phyloP scores from a whole-genome alignment of 768 basidiomycete genomes.

The Sarcomyxa edulis region DNA sequence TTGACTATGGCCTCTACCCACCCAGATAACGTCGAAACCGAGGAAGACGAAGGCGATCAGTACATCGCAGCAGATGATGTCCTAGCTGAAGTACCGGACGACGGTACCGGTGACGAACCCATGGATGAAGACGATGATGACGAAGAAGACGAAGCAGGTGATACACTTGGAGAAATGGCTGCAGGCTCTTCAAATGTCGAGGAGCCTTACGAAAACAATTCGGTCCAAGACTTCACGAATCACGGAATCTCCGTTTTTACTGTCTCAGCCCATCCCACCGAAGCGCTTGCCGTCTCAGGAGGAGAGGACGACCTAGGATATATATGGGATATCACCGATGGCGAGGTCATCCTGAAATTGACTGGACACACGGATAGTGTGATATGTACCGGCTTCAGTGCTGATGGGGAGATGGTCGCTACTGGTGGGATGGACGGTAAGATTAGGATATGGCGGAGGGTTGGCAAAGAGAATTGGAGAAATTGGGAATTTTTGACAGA shows the following conservation, averaged over 20 bases:
- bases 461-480: slow-evolving; percentile 66
- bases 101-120: slow-evolving; percentile 50
- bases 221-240: slow-evolving; percentile 59
- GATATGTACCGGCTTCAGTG: slow-evolving; percentile 69
- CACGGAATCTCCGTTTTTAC: slow-evolving; percentile 82
- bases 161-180: slow-evolving; percentile 36
- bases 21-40: slow-evolving; percentile 34
- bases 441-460: slow-evolving; percentile 86
- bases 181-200: slow-evolving; percentile 31
- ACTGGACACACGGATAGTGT: slow-evolving; percentile 95
- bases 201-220: slow-evolving; percentile 43
- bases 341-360: slow-evolving; percentile 76
- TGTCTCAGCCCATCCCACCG: slow-evolving; percentile 77
- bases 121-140: slow-evolving; percentile 72
- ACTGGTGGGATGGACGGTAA: slow-evolving; percentile 99
- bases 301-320: slow-evolving; percentile 95
- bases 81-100: slow-evolving; percentile 56
- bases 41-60: slow-evolving; percentile 48
- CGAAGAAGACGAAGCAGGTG: slow-evolving; percentile 36
- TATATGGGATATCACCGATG: slow-evolving; percentile 85
- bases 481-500: slow-evolving; percentile 95
- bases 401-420: slow-evolving; percentile 88
- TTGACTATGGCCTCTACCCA: slow-evolving; percentile 17
- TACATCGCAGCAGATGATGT: slow-evolving; percentile 68
- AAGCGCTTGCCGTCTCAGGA: slow-evolving; percentile 83